Percentiles rank a stretch among this genome's conserved stretches.
phyloP scores from a whole-genome alignment of 2,329 filamentous ascomycete genomes.

The Fusarium gaditjirri region DNA sequence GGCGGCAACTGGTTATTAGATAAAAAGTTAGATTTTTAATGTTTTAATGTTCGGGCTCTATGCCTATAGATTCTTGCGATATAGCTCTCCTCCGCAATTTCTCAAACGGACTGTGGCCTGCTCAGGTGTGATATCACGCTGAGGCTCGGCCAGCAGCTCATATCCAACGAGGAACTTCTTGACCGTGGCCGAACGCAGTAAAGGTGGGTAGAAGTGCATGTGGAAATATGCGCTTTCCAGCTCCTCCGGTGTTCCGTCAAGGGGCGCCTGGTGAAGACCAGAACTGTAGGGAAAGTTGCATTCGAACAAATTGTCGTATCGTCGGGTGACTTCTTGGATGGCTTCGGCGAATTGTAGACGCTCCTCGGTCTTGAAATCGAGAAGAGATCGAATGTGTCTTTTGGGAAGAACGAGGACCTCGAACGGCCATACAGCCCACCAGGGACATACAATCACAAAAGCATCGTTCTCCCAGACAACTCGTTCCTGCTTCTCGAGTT shows the following conservation, averaged over 20 bases:
- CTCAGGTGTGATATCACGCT: constrained; percentile 96
- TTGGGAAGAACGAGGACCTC: constrained; percentile 92
- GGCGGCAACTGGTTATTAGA: constrained; percentile 13
- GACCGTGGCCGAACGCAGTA: constrained; percentile 91
- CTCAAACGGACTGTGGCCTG: constrained; percentile 85
- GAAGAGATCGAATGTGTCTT: constrained; percentile 82
- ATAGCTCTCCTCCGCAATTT: constrained; percentile 82
- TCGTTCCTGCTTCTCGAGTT: constrained; percentile 83
- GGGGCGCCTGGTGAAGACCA: constrained; percentile 93
- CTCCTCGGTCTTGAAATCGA: constrained; percentile 81
- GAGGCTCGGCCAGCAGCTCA: constrained; percentile 96
- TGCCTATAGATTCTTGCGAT: constrained; percentile 69
- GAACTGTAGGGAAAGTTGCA: constrained; percentile 98
- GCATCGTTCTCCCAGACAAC: constrained; percentile 87
- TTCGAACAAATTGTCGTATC: constrained; percentile 98
- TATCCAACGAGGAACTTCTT: constrained; percentile 97
- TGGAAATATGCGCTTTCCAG: constrained; percentile 91
- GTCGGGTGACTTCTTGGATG: constrained; percentile 85
- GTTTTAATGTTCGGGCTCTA: background rate
- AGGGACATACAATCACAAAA: constrained; percentile 91
- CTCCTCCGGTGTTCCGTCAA: constrained; percentile 84
- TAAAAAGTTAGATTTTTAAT: constrained; percentile 19
- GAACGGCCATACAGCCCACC: constrained; percentile 99
- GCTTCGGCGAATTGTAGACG: constrained; percentile 80
- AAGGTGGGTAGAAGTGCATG: constrained; percentile 96